Conservation (phyloP, 2,329 filamentous ascomycete species). For the Colletotrichum sp. region DNA sequence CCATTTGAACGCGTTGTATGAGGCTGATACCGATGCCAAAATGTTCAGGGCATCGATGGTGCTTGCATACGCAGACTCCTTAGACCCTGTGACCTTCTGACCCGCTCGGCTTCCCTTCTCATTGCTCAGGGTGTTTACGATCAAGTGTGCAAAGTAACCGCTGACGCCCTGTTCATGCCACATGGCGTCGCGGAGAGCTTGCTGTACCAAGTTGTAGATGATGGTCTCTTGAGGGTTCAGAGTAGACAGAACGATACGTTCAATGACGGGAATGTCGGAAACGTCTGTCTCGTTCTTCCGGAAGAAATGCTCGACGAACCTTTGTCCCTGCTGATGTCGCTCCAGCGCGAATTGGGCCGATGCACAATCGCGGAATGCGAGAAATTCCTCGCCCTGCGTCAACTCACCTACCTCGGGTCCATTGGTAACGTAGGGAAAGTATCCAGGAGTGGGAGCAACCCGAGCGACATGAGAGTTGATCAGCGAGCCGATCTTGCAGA, state of each 20-base stretch:
- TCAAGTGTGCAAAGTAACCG: neutral
- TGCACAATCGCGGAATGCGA: constrained; percentile 35
- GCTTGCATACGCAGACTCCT: neutral
- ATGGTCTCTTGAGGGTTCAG: constrained; percentile 27
- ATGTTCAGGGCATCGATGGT: constrained; percentile 4
- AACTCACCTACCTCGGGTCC: constrained; percentile 33
- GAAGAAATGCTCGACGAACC: constrained; percentile 35
- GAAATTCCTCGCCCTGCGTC: constrained; percentile 37
- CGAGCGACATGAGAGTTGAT: constrained; percentile 45
- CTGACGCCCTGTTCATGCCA: constrained; percentile 29
- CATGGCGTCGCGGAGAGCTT: constrained; percentile 29
- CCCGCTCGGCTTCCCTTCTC: neutral
- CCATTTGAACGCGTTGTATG: neutral
- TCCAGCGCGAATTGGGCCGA: constrained; percentile 38
- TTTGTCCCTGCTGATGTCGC: constrained; percentile 36
- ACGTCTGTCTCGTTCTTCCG: constrained; percentile 34
- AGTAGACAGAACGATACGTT: constrained; percentile 30
- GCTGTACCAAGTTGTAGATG: constrained; percentile 33
- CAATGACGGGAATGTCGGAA: constrained; percentile 22
- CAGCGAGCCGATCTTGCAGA: constrained; percentile 38
- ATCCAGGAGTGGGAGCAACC: constrained; percentile 33
- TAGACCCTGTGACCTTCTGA: neutral
- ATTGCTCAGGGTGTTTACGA: neutral
- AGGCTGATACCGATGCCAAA: neutral
- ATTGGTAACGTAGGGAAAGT: constrained; percentile 40